Percentiles rank a stretch among this genome's conserved stretches.
phyloP scores from a whole-genome alignment of 257 asterid species.

The Eustoma russellianum region DNA sequence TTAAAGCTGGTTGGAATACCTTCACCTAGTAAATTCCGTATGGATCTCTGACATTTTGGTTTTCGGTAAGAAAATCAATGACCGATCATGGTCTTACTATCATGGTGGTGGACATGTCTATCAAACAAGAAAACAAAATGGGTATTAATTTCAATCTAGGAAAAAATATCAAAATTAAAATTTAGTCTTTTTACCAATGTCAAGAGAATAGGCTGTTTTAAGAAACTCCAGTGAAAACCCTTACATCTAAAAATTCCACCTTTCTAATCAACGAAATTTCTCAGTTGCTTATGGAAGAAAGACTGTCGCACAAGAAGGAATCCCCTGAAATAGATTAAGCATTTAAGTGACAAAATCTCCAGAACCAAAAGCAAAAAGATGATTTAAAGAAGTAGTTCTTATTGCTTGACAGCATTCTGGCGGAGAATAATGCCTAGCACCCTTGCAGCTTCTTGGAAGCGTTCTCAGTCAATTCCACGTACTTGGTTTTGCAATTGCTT shows the following conservation, averaged over 20 bases:
- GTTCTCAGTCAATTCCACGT: constrained; percentile 49
- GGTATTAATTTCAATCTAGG: not conserved
- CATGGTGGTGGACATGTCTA: constrained; percentile 74
- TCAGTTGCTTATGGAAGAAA: constrained; percentile 5
- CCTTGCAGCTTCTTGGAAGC: constrained; percentile 67
- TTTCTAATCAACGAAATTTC: constrained; percentile 60
- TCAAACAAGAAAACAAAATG: constrained; percentile 18
- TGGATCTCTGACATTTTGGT: constrained; percentile 45
- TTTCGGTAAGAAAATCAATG: constrained; percentile 38
- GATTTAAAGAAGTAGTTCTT: not conserved
- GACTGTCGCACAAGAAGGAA: constrained; percentile 6
- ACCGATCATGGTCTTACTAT: constrained; percentile 61
- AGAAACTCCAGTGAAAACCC: constrained; percentile 31
- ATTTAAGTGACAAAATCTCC: not conserved
- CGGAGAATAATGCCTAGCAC: constrained; percentile 55
- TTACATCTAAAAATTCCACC: constrained; percentile 79
- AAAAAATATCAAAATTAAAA: too few relatives aligned
- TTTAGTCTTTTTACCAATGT: constrained; percentile 29
- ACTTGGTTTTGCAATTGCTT: constrained; percentile 45
- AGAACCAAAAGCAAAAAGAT: too few relatives aligned
- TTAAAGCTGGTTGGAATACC: constrained; percentile 22
- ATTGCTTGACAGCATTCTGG: constrained; percentile 58
- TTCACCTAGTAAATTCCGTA: constrained; percentile 40
- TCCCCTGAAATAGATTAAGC: not conserved
- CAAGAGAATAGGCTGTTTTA: constrained; percentile 80